Percentiles rank a stretch among this genome's conserved stretches.
phyloP scores from a whole-genome alignment of 176 grass and related monocot species.

The Alopecurus myosuroides region DNA sequence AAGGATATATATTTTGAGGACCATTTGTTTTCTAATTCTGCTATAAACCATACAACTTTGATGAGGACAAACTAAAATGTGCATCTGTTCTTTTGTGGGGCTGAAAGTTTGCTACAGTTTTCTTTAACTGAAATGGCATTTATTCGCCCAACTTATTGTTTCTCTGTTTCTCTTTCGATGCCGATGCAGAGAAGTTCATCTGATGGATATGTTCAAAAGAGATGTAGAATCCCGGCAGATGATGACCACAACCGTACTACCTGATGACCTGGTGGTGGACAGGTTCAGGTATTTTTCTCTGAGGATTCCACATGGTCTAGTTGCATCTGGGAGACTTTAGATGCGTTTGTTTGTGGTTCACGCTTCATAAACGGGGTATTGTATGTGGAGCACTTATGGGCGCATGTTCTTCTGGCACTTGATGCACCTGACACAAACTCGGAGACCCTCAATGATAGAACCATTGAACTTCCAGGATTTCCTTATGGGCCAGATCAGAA shows the following conservation, averaged over 20 bases:
- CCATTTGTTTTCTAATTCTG: not conserved
- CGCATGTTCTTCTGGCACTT: not conserved
- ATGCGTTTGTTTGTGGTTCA: not conserved
- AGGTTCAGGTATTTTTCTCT: not conserved
- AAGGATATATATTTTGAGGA: not conserved
- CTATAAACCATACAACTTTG: not conserved
- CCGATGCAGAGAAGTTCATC: not conserved
- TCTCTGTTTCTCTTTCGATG: not conserved
- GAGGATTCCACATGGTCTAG: not conserved
- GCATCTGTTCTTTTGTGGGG: not conserved
- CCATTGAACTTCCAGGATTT: not conserved
- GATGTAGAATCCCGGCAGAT: not conserved
- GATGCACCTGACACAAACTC: not conserved
- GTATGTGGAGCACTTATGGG: not conserved
- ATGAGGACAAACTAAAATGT: too few relatives aligned
- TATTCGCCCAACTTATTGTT: not conserved
- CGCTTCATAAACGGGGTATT: not conserved
- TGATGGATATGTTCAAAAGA: not conserved
- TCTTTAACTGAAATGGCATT: not conserved
- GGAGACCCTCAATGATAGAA: not conserved
- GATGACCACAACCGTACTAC: not conserved
- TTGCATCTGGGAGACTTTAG: not conserved
- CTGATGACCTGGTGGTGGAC: conserved; percentile 20
- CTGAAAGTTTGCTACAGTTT: not conserved
- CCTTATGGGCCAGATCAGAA: not conserved